Percentiles rank a stretch among this genome's conserved stretches.
These are phyloP conservation scores for Podaxis pistillaris DNA, from an alignment of 768 basidiomycete species.

Conservation along the genomic window DNA sequence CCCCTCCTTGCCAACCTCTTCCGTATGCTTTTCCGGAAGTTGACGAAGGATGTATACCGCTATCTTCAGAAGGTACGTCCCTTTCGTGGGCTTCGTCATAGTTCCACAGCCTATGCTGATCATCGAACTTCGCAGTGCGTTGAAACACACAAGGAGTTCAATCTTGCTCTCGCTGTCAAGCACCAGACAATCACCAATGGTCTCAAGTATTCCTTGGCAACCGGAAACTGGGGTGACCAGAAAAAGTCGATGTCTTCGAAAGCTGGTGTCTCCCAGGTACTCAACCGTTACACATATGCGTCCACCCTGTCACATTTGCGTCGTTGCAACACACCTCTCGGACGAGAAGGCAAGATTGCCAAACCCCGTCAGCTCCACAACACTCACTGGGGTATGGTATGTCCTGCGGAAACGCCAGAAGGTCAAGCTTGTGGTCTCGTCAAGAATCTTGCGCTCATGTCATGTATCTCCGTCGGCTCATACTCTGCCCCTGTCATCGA, in stretches of 20 bases:
- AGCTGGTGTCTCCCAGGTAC: conserved; percentile 97
- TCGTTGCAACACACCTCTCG: conserved; percentile 96
- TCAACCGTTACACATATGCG: conserved; percentile 98
- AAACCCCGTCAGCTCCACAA: conserved; percentile 99
- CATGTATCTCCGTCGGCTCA: conserved; percentile 97
- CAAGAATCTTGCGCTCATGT: conserved; percentile 97
- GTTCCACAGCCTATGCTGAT: background rate
- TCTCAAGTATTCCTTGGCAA: conserved; percentile 95
- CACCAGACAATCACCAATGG: conserved; percentile 98
- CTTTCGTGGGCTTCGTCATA: conserved; percentile 7
- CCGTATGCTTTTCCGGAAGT: conserved; percentile 94
- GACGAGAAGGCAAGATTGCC: conserved; percentile 98
- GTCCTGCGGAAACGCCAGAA: conserved; percentile 99
- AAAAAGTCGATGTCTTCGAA: conserved; percentile 98
- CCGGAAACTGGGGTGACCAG: conserved; percentile 99
- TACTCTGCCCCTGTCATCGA: conserved; percentile 95
- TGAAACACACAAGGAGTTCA: conserved; percentile 94
- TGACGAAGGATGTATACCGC: conserved; percentile 96
- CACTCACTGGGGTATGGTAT: conserved; percentile 99
- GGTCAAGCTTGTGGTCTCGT: conserved; percentile 99
- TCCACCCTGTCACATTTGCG: conserved; percentile 98
- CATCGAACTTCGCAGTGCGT: conserved; percentile 67
- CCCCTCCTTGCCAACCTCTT: conserved; percentile 96
- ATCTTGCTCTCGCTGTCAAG: conserved; percentile 87
- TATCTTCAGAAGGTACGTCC: conserved; percentile 86